phyloP scores from a whole-genome alignment of 306 rosid species.

The Rubus parviflorus region DNA sequence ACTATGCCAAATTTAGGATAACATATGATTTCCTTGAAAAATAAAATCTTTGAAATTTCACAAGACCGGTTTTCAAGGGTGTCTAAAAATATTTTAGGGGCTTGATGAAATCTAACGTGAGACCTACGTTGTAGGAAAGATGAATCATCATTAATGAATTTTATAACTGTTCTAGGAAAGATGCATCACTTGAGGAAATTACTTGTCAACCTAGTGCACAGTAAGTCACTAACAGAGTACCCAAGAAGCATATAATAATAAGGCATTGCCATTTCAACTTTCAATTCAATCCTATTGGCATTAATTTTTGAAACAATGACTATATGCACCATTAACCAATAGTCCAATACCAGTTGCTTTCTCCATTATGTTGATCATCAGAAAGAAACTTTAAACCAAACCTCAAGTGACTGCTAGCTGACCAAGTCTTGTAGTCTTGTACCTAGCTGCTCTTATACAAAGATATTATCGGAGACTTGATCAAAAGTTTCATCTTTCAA shows the following conservation, averaged over 20 bases:
- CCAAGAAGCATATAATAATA: background rate
- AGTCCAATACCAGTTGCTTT: background rate
- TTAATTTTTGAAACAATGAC: background rate
- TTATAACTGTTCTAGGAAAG: background rate
- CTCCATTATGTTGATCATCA: background rate
- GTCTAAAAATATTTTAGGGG: no score
- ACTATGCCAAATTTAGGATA: no score
- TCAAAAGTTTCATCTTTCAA: background rate
- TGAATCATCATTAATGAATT: no score
- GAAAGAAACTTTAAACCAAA: conserved; percentile 16
- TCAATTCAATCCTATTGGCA: background rate
- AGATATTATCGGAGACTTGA: background rate
- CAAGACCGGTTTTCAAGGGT: no score
- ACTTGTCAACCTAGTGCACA: background rate
- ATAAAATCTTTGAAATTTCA: no score
- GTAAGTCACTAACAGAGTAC: background rate
- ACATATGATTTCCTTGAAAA: no score
- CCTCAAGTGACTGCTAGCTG: background rate
- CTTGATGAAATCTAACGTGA: no score
- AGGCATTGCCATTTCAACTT: background rate
- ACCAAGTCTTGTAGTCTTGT: conserved; percentile 18
- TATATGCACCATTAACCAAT: background rate
- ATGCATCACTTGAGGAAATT: background rate
- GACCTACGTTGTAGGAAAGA: no score
- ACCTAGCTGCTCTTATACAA: background rate